Base-by-base conservation (phyloP, 2,329 filamentous ascomycete genomes). In the Cladosporium sp. region DNA sequence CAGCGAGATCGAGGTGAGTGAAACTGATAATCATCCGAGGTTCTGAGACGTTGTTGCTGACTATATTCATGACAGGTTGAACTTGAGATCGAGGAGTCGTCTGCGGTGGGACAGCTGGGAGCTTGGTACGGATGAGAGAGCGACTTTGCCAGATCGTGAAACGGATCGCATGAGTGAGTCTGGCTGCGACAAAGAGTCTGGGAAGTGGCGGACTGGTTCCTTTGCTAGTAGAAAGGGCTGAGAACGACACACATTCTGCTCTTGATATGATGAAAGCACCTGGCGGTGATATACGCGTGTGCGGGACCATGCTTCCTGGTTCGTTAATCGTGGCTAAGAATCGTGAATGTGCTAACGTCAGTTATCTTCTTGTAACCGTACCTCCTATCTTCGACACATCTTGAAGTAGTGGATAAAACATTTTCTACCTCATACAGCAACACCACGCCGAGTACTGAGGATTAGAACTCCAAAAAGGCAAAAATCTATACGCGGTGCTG, bases 41-140 rank as follows among this genome's bases (percentile, higher is more conserved):
- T 3, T 3, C 0, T 24, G 7, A 28, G 49, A 52, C 2, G 12
- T 28, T 3, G 3, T 58, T 36, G 32, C 54, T 58, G 24, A 58
- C 55, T 4, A 24, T 8, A 26, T 11, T 0, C 3, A 38, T 26
- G 1, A 24, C 14, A 58, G 55, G 55, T 41, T 0, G 32, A 30
- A 3, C 18, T 62, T 15, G 6, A 62, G 59, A 34, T 59, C 38
- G 57, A 52, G 44, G 28, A 52, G 12, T 52, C 30, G 4, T 10
- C 44, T 41, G 47, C 30, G 8, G 14, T 62, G 30, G 32, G 36
- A 15, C 14, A 41, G 47, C 21, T 62, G 14, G 47, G 21, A n/a
- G 59, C 32, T 26, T 36, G 34, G 59, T 62, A 54, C 34, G 24
- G 24, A 24, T n/a, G n/a, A n/a, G n/a, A n/a, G n/a, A n/a, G n/a